phyloP scores from a whole-genome alignment of 441 rosid species.

The Eutrema salsugineum region DNA sequence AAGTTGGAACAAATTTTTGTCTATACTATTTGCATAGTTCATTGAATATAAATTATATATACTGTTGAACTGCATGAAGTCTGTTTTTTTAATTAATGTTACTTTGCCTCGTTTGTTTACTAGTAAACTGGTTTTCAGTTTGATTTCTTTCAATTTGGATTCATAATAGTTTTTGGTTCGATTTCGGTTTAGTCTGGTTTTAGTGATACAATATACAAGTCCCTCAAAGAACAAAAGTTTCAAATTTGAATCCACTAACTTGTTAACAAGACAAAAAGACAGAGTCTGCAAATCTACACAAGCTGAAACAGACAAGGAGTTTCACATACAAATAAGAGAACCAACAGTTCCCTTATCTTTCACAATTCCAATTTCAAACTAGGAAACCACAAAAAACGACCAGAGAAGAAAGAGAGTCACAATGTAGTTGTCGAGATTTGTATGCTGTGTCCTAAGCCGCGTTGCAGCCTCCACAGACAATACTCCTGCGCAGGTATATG shows the following conservation, averaged over 20 bases:
- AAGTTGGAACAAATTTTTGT: too few relatives aligned
- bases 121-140: too few relatives aligned
- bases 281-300: constrained; percentile 15
- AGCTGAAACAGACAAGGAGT: background rate
- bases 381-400: background rate
- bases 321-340: constrained; percentile 27
- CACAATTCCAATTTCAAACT: constrained; percentile 7
- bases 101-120: too few relatives aligned
- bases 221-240: background rate
- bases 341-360: constrained; percentile 24
- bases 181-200: background rate
- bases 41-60: too few relatives aligned
- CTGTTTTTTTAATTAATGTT: too few relatives aligned
- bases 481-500: constrained; percentile 49
- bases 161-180: background rate
- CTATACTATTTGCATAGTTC: too few relatives aligned
- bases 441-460: constrained; percentile 39
- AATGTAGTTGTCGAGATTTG: background rate
- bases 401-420: background rate
- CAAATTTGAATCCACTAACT: constrained; percentile 14
- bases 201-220: background rate
- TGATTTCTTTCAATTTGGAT: background rate
- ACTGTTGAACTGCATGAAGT: background rate
- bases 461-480: constrained; percentile 82
- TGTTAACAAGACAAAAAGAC: constrained; percentile 1